Evolutionary conservation across 148 eudicot species (phyloP).

Genomic region (Persicaria tinctoria): DNA sequence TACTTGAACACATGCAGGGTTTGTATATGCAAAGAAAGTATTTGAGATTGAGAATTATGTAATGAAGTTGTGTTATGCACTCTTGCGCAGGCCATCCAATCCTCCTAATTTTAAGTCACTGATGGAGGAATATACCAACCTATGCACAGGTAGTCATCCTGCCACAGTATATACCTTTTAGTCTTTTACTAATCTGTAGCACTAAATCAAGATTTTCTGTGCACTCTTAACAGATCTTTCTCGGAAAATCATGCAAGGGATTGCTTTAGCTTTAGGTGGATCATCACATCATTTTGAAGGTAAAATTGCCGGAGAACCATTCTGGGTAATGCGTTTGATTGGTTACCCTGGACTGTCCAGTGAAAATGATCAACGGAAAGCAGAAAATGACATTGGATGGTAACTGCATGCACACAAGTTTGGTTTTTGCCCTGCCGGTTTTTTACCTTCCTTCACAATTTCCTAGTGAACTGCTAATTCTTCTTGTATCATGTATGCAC

Average conservation of each 20-base stretch:
- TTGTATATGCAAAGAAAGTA: too few relatives aligned
- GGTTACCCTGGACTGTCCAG: slow-evolving; percentile 63
- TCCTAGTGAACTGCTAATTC: slow-evolving; percentile 1
- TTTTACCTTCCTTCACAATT: background rate
- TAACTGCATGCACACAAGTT: slow-evolving; percentile 16
- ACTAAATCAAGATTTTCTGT: background rate
- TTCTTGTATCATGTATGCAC: slow-evolving; percentile 15
- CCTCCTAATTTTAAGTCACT: slow-evolving; percentile 55
- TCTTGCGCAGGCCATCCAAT: slow-evolving; percentile 59
- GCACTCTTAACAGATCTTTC: slow-evolving; percentile 51
- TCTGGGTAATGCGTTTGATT: slow-evolving; percentile 90
- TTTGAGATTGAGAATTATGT: background rate
- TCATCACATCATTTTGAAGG: slow-evolving; percentile 65
- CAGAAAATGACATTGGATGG: slow-evolving; percentile 73
- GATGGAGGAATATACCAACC: slow-evolving; percentile 67
- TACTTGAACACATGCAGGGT: background rate
- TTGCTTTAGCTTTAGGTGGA: slow-evolving; percentile 79
- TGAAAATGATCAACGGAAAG: slow-evolving; percentile 31
- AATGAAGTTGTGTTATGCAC: background rate
- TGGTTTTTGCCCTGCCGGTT: background rate
- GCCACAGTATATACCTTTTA: background rate
- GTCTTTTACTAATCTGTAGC: slow-evolving; percentile 10
- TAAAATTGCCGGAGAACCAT: slow-evolving; percentile 71
- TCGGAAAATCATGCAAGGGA: slow-evolving; percentile 78
- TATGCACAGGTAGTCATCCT: slow-evolving; percentile 58